Conservation (phyloP, 106 monocot genomes). For the Dendrobium chrysotoxum region DNA sequence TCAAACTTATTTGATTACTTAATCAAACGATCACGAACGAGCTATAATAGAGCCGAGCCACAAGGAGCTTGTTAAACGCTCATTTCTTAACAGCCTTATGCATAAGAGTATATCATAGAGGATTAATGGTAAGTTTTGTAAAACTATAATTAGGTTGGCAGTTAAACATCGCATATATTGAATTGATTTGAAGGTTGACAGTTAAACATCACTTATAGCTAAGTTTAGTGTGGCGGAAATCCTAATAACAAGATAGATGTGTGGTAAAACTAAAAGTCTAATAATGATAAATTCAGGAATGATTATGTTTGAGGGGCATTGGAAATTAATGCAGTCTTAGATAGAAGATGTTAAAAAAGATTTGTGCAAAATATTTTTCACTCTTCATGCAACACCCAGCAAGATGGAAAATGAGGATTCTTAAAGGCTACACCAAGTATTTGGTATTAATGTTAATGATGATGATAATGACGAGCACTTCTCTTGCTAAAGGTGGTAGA, state of each 20-base stretch:
- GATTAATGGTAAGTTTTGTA: not conserved
- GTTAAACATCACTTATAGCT: not conserved
- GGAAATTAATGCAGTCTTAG: not conserved
- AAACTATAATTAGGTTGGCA: not conserved
- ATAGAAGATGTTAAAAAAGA: not conserved
- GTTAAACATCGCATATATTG: too few species aligned
- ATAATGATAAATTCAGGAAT: not conserved
- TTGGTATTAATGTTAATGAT: not conserved
- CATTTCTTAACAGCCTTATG: too few species aligned
- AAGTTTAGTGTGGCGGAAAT: not conserved
- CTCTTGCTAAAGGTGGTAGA: not conserved
- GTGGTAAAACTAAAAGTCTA: not conserved
- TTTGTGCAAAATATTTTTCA: not conserved
- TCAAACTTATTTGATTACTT: too few species aligned
- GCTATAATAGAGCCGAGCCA: too few species aligned
- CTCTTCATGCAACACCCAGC: not conserved
- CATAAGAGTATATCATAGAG: too few species aligned
- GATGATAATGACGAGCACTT: not conserved
- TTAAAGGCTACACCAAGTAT: not conserved
- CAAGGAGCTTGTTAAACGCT: too few species aligned
- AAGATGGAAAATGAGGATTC: not conserved
- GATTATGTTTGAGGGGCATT: not conserved
- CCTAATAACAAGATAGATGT: not conserved
- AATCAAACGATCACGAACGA: too few species aligned
- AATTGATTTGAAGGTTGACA: not conserved